phyloP scores from a whole-genome alignment of 2,329 filamentous ascomycete genomes.

The Teratosphaeria pseudoeucalypti region DNA sequence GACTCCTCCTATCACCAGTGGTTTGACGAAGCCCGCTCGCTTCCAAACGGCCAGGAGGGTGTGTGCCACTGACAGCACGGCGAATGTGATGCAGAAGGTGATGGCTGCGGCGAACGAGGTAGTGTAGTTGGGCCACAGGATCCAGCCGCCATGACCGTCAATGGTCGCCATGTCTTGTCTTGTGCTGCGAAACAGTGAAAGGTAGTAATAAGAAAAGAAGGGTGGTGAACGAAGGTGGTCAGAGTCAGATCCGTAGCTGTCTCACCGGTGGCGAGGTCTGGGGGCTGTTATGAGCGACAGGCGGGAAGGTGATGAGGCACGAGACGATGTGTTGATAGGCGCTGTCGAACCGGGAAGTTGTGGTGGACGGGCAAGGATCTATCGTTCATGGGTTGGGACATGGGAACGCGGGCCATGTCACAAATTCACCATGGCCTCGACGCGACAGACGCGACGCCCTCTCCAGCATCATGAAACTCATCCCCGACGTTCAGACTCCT shows the following conservation, averaged over 20 bases:
- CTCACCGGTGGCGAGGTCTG: neutral
- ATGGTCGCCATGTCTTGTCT: neutral
- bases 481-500: too few species aligned
- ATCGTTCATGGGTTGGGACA: neutral
- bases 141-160: neutral
- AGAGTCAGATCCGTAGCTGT: neutral
- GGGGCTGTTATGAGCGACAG: neutral
- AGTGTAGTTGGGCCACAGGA: neutral
- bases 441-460: neutral
- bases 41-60: neutral
- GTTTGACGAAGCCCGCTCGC: neutral
- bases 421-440: neutral
- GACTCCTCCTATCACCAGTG: neutral
- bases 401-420: neutral
- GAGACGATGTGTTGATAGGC: neutral
- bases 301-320: neutral
- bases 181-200: neutral
- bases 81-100: neutral
- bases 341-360: neutral
- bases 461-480: too few species aligned
- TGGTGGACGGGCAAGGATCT: neutral
- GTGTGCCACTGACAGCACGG: neutral
- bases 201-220: neutral
- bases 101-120: neutral
- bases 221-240: neutral